phyloP scores from a whole-genome alignment of 495 filamentous ascomycete genomes.

The Podospora fimiseda region DNA sequence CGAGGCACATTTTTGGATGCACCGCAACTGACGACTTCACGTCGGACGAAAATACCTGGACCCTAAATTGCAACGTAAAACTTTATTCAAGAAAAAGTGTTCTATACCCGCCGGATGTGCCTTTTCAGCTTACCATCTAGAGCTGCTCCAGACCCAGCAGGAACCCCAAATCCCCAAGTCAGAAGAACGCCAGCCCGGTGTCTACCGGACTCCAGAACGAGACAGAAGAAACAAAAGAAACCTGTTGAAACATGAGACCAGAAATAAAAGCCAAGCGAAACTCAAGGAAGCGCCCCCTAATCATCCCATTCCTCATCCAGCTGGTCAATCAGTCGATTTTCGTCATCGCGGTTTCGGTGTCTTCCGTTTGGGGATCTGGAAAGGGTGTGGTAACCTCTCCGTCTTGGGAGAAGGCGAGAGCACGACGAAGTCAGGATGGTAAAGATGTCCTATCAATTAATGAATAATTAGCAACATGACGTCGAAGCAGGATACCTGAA shows the following conservation, averaged over 20 bases:
- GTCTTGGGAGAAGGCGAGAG: constrained; percentile 55
- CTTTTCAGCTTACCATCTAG: background rate
- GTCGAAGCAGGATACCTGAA: constrained; percentile 25
- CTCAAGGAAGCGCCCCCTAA: constrained; percentile 13
- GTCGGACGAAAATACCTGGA: too few species aligned
- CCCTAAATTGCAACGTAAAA: background rate
- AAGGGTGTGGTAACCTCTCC: constrained; percentile 58
- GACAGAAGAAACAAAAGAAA: too few species aligned
- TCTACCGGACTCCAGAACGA: too few species aligned
- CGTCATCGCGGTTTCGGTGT: constrained; percentile 60
- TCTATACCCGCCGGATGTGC: background rate
- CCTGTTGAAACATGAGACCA: too few species aligned
- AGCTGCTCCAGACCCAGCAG: background rate
- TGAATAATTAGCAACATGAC: background rate
- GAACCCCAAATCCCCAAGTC: too few species aligned
- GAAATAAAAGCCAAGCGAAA: background rate
- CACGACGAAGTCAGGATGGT: constrained; percentile 74
- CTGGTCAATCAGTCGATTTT: constrained; percentile 92
- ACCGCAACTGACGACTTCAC: too few species aligned
- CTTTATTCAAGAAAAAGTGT: background rate
- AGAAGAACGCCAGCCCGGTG: too few species aligned
- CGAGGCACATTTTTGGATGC: too few species aligned
- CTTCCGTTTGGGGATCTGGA: constrained; percentile 41
- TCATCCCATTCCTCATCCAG: constrained; percentile 87
- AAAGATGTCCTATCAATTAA: constrained; percentile 61